Evolutionary conservation across 2,329 filamentous ascomycete genomes (phyloP), one percentile per base, ranked within the genome.

Genomic region (Cercospora zeina): DNA sequence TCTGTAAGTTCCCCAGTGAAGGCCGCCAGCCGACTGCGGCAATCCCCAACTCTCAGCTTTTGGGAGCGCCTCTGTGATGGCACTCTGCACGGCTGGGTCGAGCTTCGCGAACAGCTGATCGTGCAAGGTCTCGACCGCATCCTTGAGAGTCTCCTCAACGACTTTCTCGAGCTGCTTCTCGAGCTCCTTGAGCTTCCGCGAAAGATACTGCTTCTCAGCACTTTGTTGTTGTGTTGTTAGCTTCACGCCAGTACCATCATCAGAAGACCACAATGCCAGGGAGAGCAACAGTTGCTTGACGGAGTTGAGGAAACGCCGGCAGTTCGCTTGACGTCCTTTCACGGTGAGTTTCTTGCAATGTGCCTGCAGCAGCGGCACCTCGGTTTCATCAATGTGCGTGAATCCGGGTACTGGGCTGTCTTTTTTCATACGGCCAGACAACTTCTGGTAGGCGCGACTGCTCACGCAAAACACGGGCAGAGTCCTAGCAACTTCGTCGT

Each of bases 401-500:
- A 87, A 89, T 0, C 85, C 85, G 11, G 78, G 73, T 1, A 84
- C 77, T 10, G 75, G 67, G 1, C 77, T 74, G 58, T 89, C 85
- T 47, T 82, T 81, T 57, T 76, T 71, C 8, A 87, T 69, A 3
- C 83, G 78, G 1, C 82, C 84, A 39, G 78, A 76, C n/a, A 89
- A 73, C 67, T 85, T 85, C 67, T 89, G 85, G 58, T 87, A 89
- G 0, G 82, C 85, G 49, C 82, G 77, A 51, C 82, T 84, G 61
- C 83, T 86, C 14, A 89, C 83, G 64, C 86, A 89, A 68, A 88
- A 89, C 1, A 89, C 85, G 0, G 85, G 82, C 0, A 89, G 76
- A 0, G 76, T 78, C 8, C 72, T 72, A 0, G 83, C 85, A 7
- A 88, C 79, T 47, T 83, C 73, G 0, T 83, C 79, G 57, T 89